Percentiles rank a stretch among this genome's conserved stretches.
Conservation (phyloP, 176 grass and related monocot genomes). For the Oropetium thomaeum region DNA sequence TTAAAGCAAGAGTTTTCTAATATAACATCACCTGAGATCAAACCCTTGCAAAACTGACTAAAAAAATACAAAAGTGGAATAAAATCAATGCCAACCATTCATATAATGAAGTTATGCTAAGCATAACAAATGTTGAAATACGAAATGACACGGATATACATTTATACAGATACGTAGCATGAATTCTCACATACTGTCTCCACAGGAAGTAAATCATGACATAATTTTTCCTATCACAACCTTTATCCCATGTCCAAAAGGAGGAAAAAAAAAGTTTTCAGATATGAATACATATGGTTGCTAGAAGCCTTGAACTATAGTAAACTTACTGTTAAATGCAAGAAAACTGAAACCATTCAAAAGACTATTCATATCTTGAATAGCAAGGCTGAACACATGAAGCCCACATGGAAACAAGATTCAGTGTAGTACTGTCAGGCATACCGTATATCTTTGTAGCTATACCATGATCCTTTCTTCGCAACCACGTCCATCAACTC, state of each 20-base stretch:
- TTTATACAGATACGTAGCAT: neutral
- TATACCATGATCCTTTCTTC: conserved; percentile 96
- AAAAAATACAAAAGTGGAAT: neutral
- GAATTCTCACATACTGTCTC: neutral
- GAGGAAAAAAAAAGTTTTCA: neutral
- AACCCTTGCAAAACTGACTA: neutral
- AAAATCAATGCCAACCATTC: neutral
- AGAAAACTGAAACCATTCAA: neutral
- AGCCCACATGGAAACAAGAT: conserved; percentile 13
- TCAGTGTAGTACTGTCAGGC: neutral
- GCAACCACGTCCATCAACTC: conserved; percentile 95
- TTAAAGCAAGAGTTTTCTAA: neutral
- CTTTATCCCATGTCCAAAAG: neutral
- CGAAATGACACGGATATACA: neutral
- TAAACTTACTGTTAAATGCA: neutral
- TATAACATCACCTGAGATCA: neutral
- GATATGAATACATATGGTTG: neutral
- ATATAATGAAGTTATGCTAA: neutral
- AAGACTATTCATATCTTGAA: neutral
- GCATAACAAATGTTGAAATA: neutral
- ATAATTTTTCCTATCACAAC: neutral
- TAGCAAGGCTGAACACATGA: conserved; percentile 2
- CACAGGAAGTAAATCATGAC: neutral
- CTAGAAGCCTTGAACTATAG: neutral
- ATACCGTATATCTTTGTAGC: conserved; percentile 84